Base-by-base conservation (phyloP, 164 flowering plant species). In the Sedum album region DNA sequence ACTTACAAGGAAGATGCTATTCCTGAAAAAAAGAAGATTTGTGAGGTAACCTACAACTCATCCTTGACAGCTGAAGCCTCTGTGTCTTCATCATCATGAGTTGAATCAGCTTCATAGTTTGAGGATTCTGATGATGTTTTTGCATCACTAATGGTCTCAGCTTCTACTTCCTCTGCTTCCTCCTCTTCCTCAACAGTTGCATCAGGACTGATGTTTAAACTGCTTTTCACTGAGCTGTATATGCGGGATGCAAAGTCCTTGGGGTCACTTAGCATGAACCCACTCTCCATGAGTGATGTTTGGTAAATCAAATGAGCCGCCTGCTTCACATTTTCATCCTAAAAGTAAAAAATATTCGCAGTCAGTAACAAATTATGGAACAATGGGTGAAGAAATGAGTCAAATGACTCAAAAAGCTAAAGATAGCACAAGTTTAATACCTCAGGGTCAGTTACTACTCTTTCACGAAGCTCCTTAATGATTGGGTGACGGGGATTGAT, bases 401-500 rank as follows among this genome's bases (percentile, higher is more conserved):
- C 17, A 44, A 13, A 14, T 44, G n/a, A 44, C 15, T 44, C 17
- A 11, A 18, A 44, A 13, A 17, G 17, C 4, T 44, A 13, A 17
- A 44, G 20, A 11, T 35, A 44, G 18, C 18, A 17, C 48, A 15
- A 17, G 18, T 44, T 2, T 1, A 14, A 44, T 85, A 93, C 98
- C 97, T 94, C 91, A 25, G 97, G 78, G 70, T 94, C 85, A 66
- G 76, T 80, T 0, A 76, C 91, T 0, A 90, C 84, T 80, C 89
- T 82, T 77, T 86, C 96, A 63, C 83, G 85, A 44, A 94, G 95
- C 76, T 88, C 96, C 85, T 88, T 91, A 77, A 94, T 82, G 77
- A 94, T 90, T 4, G 97, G 97, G 76, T 94, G 97, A 65, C 97
- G 81, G 1, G 97, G 97, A 73, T 94, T 94, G 73, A 94, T 86